Evolutionary conservation across 208 protist genomes (phyloP).

Genomic region (Acanthamoeba lugdunensis): DNA sequence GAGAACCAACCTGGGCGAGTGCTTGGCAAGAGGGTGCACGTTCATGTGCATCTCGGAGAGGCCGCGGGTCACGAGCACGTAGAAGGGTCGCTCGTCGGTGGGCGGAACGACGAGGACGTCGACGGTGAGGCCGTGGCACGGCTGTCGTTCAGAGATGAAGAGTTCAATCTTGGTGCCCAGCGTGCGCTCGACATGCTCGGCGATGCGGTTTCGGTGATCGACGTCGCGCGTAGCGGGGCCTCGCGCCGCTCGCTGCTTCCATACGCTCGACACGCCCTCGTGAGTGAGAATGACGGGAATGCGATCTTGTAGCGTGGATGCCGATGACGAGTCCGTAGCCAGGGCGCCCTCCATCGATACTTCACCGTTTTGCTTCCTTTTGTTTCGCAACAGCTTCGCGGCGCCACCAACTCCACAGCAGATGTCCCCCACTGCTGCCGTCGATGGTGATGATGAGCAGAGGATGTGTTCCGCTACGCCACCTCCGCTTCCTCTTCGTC

Average conservation of each 20-base stretch:
- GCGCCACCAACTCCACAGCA: neutral
- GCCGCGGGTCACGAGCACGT: conserved; percentile 53
- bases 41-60: conserved; percentile 66
- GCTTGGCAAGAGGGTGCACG: conserved; percentile 47
- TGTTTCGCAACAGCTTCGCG: neutral
- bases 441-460: neutral
- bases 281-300: conserved; percentile 59
- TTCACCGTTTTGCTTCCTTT: conserved; percentile 36
- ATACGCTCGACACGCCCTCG: conserved; percentile 38
- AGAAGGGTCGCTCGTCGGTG: conserved; percentile 53
- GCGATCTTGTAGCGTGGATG: neutral
- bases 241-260: conserved; percentile 33
- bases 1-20: conserved; percentile 26
- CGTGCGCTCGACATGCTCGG: conserved; percentile 51
- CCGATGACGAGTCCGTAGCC: neutral
- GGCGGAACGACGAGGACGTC: conserved; percentile 59
- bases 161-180: conserved; percentile 66
- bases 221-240: conserved; percentile 49
- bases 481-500: neutral
- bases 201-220: conserved; percentile 45
- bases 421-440: neutral
- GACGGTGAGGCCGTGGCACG: conserved; percentile 50
- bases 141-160: conserved; percentile 60
- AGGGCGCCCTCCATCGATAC: neutral
- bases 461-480: neutral